These are phyloP conservation scores for Leishmania lainsoni DNA, from an alignment of 208 protist genomes.

Conservation along the genomic window DNA sequence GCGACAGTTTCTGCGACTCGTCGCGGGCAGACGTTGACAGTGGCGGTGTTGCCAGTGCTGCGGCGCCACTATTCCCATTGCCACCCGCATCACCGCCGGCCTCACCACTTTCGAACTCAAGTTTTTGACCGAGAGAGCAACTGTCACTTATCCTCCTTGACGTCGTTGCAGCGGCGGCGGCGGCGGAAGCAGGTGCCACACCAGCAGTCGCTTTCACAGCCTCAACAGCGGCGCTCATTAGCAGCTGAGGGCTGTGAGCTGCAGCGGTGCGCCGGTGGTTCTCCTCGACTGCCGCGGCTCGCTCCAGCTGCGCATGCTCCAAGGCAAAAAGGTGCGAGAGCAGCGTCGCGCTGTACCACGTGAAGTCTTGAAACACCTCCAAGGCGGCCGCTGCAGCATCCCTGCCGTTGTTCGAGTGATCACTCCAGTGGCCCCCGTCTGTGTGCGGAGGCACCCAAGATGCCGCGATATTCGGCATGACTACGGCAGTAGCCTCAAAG, in stretches of 20 bases:
- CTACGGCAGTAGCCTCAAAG: not conserved
- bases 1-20: not conserved
- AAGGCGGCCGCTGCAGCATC: slow-evolving; percentile 5
- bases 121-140: not conserved
- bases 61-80: not conserved
- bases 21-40: not conserved
- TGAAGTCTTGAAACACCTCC: slow-evolving; percentile 35
- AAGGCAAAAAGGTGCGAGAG: slow-evolving; percentile 44
- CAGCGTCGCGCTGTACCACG: slow-evolving; percentile 46
- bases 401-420: slow-evolving; percentile 4
- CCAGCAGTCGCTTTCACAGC: slow-evolving; percentile 5
- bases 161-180: not conserved
- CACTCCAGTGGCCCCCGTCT: slow-evolving; percentile 11
- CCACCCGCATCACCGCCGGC: not conserved
- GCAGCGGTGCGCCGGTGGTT: slow-evolving; percentile 10
- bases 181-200: not conserved
- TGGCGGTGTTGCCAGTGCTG: not conserved
- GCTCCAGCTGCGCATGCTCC: slow-evolving; percentile 39
- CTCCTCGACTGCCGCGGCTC: slow-evolving; percentile 19
- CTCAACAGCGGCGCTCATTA: slow-evolving; percentile 26
- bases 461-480: not conserved
- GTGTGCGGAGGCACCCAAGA: not conserved
- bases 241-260: slow-evolving; percentile 23
- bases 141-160: not conserved
- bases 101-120: not conserved